phyloP scores from a whole-genome alignment of 2,329 filamentous ascomycete genomes.

The Penicillium sp. region DNA sequence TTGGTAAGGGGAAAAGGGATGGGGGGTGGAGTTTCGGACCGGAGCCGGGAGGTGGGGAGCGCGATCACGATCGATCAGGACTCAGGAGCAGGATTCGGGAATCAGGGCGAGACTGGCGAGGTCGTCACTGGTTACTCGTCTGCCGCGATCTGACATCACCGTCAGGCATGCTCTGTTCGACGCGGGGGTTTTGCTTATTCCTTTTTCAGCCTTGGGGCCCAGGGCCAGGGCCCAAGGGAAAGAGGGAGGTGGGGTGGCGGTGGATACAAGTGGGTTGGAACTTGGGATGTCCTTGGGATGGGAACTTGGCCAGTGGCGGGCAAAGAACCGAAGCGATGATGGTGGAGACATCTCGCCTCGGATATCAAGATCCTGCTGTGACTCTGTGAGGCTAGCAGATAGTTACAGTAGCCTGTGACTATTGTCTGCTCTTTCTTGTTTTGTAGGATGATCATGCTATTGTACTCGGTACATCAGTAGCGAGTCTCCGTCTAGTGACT shows the following conservation, averaged over 20 bases:
- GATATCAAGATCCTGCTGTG: background rate
- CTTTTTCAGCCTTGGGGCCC: background rate
- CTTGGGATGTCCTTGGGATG: background rate
- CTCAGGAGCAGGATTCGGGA: no score
- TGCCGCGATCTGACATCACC: slow-evolving; percentile 21
- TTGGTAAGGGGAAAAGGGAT: slow-evolving; percentile 14
- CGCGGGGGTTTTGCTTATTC: background rate
- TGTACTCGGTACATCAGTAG: no score
- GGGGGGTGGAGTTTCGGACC: background rate
- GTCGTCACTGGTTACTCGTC: background rate
- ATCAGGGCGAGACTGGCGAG: background rate
- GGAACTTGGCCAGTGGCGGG: no score
- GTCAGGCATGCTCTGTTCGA: background rate
- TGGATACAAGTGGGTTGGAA: background rate
- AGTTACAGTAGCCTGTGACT: background rate
- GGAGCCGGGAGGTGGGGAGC: background rate
- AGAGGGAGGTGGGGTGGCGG: background rate
- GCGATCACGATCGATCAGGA: background rate
- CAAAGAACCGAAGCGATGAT: background rate
- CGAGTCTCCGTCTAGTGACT: background rate
- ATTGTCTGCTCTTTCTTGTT: no score
- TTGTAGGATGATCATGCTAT: no score
- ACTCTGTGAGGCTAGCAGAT: background rate
- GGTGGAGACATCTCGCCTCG: background rate
- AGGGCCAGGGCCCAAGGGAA: background rate